Conservation (phyloP, 306 rosid species). For the Casuarina equisetifolia region DNA sequence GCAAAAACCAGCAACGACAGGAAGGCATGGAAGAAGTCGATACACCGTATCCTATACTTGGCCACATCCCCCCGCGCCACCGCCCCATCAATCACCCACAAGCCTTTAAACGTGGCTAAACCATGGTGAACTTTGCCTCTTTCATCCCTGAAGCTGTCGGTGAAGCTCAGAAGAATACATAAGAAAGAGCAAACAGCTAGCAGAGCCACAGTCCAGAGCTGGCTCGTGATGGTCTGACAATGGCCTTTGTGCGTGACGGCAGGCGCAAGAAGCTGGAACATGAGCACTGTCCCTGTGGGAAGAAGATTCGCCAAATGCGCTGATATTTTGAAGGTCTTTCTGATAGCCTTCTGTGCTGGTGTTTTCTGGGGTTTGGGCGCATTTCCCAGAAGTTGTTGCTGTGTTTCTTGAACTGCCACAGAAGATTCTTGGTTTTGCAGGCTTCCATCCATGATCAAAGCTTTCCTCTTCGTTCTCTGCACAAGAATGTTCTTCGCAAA, state of each 20-base stretch:
- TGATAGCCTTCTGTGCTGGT: slow-evolving; percentile 51
- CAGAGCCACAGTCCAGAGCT: slow-evolving; percentile 43
- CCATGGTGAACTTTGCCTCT: slow-evolving; percentile 67
- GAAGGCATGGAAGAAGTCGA: slow-evolving; percentile 76
- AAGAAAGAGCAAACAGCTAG: slow-evolving; percentile 53
- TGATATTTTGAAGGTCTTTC: slow-evolving; percentile 74
- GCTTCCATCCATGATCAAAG: slow-evolving; percentile 28
- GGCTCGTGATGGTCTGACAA: slow-evolving; percentile 40
- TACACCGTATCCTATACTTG: slow-evolving; percentile 43
- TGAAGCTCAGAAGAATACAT: slow-evolving; percentile 63
- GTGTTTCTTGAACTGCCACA: slow-evolving; percentile 1
- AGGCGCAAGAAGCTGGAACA: slow-evolving; percentile 62
- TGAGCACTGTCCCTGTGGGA: slow-evolving; percentile 71
- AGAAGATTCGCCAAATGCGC: slow-evolving; percentile 68
- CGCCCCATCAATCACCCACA: slow-evolving; percentile 70
- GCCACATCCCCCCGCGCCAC: slow-evolving; percentile 35
- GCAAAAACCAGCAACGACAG: slow-evolving; percentile 62
- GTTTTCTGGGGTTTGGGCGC: slow-evolving; percentile 41
- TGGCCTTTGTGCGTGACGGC: slow-evolving; percentile 59
- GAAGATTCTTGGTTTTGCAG: slow-evolving; percentile 7
- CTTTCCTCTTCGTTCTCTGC: neutral
- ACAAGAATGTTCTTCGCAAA: neutral
- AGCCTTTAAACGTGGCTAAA: slow-evolving; percentile 54
- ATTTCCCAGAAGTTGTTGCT: slow-evolving; percentile 43
- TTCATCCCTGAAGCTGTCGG: slow-evolving; percentile 65